Evolutionary conservation across 352 stramenopile species (phyloP), one percentile per base, ranked within the genome.

Genomic region (Pythium sukuiense): DNA sequence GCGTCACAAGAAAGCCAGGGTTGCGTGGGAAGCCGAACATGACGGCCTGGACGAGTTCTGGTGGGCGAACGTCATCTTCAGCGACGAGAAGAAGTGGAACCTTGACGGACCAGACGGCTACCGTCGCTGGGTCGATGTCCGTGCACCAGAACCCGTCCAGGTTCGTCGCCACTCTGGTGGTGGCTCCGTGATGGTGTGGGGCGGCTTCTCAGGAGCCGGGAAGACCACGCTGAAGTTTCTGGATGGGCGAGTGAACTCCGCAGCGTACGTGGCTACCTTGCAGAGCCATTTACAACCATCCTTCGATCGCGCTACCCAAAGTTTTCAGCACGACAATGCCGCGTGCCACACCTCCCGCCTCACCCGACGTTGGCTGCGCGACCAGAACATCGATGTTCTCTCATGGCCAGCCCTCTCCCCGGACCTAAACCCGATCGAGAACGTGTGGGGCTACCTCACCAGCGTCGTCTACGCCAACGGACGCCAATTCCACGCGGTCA

Each of bases 41-140:
- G 24, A 52, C 27, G 37, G 27, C 26, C 20, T 26, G 35, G 1
- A 54, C 37, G 37, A 27, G 0, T 54, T 54, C 13, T 53, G 55
- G 55, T 54, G 55, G 55, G 37, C 55, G 20, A 35, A 62, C 13
- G 55, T 62, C 26, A 2, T 37, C 2, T 62, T 62, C 24, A 43
- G 20, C 18, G 37, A 62, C 24, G 55, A 54, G 55, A 62, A 62
- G 55, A 62, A 62, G 33, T 62, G 55, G 55, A 62, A 62, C 27
- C 1, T 62, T 1, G 55, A 62, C 24, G 55, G 41, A 1, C 41
- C 55, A 3, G 55, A 62, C 33, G 55, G 55, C n/a, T 62, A 62
- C 55, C 50, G 27, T 14, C 55, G 13, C 14, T 62, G 55, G 37
- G 41, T 62, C 13, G 55, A 62, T 27, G 54, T 39, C 9, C 5